Percentiles rank a stretch among this genome's conserved stretches.
phyloP scores from a whole-genome alignment of 1,139 yeast species.

The Eremothecium coryli region DNA sequence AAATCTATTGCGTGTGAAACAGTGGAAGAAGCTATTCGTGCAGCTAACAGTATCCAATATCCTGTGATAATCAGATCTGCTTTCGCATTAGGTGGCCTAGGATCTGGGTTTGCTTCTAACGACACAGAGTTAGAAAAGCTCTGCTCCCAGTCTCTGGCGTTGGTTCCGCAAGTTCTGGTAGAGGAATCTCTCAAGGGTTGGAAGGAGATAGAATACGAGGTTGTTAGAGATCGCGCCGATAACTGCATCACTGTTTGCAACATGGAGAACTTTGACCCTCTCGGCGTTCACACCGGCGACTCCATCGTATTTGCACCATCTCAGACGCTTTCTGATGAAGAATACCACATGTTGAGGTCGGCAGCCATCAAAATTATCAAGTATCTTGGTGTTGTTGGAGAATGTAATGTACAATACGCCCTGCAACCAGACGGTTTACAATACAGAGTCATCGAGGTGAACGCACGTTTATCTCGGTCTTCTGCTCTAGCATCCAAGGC shows the following conservation, averaged over 20 bases:
- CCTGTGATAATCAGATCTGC: conserved; percentile 98
- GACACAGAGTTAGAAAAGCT: conserved; percentile 74
- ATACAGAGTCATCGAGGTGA: conserved; percentile 93
- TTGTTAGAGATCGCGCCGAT: conserved; percentile 90
- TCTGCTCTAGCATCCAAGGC: conserved; percentile 98
- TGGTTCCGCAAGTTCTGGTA: conserved; percentile 90
- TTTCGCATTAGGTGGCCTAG: conserved; percentile 93
- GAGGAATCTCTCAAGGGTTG: conserved; percentile 97
- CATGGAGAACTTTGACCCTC: conserved; percentile 98
- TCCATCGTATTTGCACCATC: conserved; percentile 98
- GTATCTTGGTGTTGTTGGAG: conserved; percentile 98
- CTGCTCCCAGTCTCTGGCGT: conserved; percentile 78
- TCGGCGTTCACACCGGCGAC: conserved; percentile 98
- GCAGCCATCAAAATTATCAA: conserved; percentile 97
- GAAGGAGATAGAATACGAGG: conserved; percentile 99
- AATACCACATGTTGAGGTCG: conserved; percentile 93
- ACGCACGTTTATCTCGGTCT: conserved; percentile 93
- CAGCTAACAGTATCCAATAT: conserved; percentile 81
- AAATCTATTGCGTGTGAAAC: conserved; percentile 92
- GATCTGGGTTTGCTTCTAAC: conserved; percentile 92
- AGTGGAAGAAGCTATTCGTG: conserved; percentile 82
- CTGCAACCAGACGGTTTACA: conserved; percentile 92
- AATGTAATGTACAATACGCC: conserved; percentile 97
- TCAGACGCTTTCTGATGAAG: conserved; percentile 93
- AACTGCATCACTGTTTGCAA: conserved; percentile 98